These are phyloP conservation scores for Naematelia encephala DNA, from an alignment of 768 basidiomycete genomes.

Conservation along the genomic window DNA sequence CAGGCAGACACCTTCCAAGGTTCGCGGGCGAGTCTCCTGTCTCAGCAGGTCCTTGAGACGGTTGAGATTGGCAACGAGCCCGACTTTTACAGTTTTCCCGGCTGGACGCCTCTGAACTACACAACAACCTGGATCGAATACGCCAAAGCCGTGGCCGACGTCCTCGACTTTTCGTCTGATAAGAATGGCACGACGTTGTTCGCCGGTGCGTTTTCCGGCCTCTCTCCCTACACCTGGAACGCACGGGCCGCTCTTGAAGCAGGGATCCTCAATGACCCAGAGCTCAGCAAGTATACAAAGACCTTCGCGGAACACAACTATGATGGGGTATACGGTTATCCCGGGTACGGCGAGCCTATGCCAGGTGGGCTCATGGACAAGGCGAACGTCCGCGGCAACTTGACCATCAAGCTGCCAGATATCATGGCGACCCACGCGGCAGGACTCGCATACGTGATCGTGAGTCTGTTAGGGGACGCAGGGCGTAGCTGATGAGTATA, in stretches of 20 bases:
- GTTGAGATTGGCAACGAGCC: conserved; percentile 30
- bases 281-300: neutral
- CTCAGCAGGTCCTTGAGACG: conserved; percentile 2
- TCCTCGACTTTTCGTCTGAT: neutral
- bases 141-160: neutral
- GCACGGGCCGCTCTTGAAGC: conserved; percentile 10
- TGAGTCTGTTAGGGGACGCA: no score
- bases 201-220: conserved; percentile 15
- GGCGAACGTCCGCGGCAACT: conserved; percentile 8
- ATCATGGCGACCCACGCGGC: neutral
- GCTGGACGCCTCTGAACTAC: conserved; percentile 14
- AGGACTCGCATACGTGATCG: conserved; percentile 7
- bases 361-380: conserved; percentile 19
- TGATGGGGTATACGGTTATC: conserved; percentile 5
- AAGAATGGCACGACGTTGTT: conserved; percentile 15
- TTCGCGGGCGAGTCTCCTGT: neutral
- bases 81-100: conserved; percentile 13
- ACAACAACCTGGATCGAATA: conserved; percentile 10
- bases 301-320: conserved; percentile 11
- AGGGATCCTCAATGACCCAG: conserved; percentile 9
- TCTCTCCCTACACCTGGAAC: conserved; percentile 7
- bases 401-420: conserved; percentile 5
- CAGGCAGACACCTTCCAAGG: no score
- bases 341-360: conserved; percentile 7
- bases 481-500: conserved; percentile 6